These are phyloP conservation scores for Aspergillus cristatus DNA, from an alignment of 495 filamentous ascomycete genomes.

Conservation along the genomic window DNA sequence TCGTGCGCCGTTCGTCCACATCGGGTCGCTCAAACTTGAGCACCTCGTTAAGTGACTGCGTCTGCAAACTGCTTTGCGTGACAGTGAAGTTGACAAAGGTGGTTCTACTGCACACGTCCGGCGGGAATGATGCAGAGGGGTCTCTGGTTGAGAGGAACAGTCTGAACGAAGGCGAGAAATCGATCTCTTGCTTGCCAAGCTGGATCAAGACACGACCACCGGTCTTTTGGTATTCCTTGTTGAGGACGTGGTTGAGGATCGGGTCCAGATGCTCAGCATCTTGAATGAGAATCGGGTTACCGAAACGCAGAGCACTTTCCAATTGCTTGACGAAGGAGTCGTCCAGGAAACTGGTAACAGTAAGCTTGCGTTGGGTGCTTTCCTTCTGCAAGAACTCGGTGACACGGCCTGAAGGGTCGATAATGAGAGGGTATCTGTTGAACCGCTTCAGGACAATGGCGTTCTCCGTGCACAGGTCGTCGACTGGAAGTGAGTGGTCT, in stretches of 20 bases:
- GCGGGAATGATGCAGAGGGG: constrained; percentile 93
- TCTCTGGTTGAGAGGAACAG: constrained; percentile 92
- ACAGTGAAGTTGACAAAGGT: constrained; percentile 99
- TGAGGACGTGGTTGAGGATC: constrained; percentile 95
- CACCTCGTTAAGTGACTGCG: constrained; percentile 92
- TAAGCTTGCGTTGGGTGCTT: constrained; percentile 85
- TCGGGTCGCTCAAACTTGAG: constrained; percentile 95
- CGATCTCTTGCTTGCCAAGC: constrained; percentile 96
- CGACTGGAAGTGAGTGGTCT: constrained; percentile 88
- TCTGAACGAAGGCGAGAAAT: constrained; percentile 96
- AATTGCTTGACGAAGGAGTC: constrained; percentile 97
- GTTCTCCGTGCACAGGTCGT: constrained; percentile 98
- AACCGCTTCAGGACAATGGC: constrained; percentile 94
- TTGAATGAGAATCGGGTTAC: constrained; percentile 96
- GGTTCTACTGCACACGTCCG: constrained; percentile 94
- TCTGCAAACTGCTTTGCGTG: constrained; percentile 96
- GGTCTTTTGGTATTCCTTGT: constrained; percentile 99
- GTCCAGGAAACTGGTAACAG: constrained; percentile 95
- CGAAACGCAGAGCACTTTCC: constrained; percentile 92
- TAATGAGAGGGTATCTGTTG: constrained; percentile 96
- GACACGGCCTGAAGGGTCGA: constrained; percentile 90
- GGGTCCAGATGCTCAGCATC: constrained; percentile 96
- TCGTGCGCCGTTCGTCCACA: constrained; percentile 92
- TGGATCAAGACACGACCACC: constrained; percentile 97
- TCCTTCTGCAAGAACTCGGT: constrained; percentile 93